Conservation (phyloP, 345 rosid species). For the Leavenworthia alabamica region DNA sequence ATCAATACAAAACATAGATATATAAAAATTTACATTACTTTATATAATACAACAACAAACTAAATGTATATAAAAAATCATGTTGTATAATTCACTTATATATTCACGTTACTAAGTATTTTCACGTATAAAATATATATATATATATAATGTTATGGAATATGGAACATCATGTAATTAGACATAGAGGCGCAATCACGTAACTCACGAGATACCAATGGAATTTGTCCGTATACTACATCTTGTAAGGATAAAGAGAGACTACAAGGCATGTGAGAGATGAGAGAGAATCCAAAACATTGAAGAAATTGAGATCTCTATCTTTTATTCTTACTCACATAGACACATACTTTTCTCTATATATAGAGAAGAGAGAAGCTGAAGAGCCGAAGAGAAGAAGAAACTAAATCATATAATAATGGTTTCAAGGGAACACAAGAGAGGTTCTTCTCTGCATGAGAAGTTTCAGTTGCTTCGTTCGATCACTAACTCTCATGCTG, state of each 20-base stretch:
- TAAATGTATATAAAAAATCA: not conserved
- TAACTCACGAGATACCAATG: constrained; percentile 30
- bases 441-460: constrained; percentile 37
- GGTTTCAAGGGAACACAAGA: constrained; percentile 40
- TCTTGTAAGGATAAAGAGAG: constrained; percentile 18
- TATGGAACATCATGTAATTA: constrained; percentile 19
- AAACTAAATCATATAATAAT: constrained; percentile 18
- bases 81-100: not conserved
- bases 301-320: constrained; percentile 10
- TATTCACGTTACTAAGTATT: no score
- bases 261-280: constrained; percentile 30
- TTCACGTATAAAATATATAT: no score
- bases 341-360: not conserved
- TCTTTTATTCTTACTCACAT: not conserved
- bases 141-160: not conserved
- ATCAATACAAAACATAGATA: not conserved
- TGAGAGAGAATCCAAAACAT: constrained; percentile 13
- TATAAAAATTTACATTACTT: not conserved
- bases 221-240: constrained; percentile 30
- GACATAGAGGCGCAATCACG: constrained; percentile 17
- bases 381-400: not conserved
- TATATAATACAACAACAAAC: not conserved
- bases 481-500: constrained; percentile 50
- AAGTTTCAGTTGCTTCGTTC: constrained; percentile 51
- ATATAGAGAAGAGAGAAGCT: constrained; percentile 1